Evolutionary conservation across 1,284 basidiomycete species (phyloP).

Genomic region (Afroboletus lepidellus): DNA sequence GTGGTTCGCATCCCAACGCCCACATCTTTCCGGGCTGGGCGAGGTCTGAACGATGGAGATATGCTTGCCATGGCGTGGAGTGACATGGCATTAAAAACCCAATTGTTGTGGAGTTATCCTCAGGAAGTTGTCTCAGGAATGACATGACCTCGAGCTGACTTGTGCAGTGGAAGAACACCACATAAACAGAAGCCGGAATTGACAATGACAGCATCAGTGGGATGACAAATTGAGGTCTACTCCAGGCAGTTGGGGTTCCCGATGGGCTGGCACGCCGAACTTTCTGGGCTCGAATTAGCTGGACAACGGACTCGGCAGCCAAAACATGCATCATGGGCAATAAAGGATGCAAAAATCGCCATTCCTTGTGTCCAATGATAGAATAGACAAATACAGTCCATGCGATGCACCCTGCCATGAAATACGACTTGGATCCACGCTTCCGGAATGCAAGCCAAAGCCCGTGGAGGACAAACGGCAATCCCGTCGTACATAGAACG

Average conservation of each 20-base stretch:
- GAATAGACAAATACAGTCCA: slow-evolving; percentile 80
- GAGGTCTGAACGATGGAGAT: slow-evolving; percentile 73
- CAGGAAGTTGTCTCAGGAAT: slow-evolving; percentile 55
- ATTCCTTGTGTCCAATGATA: slow-evolving; percentile 88
- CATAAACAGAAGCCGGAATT: slow-evolving; percentile 64
- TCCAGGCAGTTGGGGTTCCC: slow-evolving; percentile 11
- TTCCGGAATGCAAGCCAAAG: slow-evolving; percentile 40
- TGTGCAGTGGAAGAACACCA: slow-evolving; percentile 69
- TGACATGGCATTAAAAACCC: slow-evolving; percentile 97
- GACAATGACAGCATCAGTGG: slow-evolving; percentile 52
- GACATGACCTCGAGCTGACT: slow-evolving; percentile 77
- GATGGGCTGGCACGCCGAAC: slow-evolving; percentile 1
- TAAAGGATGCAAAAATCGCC: slow-evolving; percentile 93
- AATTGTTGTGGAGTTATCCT: slow-evolving; percentile 54
- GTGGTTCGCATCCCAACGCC: slow-evolving; percentile 91
- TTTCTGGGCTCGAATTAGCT: slow-evolving; percentile 34
- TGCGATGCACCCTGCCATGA: slow-evolving; percentile 51
- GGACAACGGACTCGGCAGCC: slow-evolving; percentile 69
- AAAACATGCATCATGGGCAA: slow-evolving; percentile 85
- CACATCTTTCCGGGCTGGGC: slow-evolving; percentile 58
- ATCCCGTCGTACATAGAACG: slow-evolving; percentile 68
- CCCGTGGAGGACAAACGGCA: slow-evolving; percentile 73
- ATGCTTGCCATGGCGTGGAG: slow-evolving; percentile 93
- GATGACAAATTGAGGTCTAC: slow-evolving; percentile 12
- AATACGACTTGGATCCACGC: slow-evolving; percentile 34